These are phyloP conservation scores for Gnomoniopsis sp. DNA, from an alignment of 2,329 filamentous ascomycete species.

Conservation along the genomic window DNA sequence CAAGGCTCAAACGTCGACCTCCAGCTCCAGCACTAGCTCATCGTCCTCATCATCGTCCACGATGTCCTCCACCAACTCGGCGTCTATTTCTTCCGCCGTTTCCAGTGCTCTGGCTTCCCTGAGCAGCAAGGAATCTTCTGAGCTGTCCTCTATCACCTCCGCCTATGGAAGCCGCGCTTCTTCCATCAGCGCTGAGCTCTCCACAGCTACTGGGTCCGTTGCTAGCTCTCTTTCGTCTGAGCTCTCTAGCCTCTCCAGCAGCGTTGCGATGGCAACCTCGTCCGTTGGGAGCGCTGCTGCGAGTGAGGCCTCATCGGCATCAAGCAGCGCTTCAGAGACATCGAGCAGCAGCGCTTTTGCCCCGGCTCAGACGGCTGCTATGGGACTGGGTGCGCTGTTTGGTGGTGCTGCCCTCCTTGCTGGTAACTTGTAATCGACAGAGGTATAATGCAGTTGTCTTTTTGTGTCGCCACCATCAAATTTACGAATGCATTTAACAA, in stretches of 20 bases:
- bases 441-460: not conserved
- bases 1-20: not conserved
- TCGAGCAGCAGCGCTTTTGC: constrained; percentile 26
- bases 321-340: constrained; percentile 16
- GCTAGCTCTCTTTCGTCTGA: constrained; percentile 10
- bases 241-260: constrained; percentile 12
- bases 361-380: constrained; percentile 36
- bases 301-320: constrained; percentile 19
- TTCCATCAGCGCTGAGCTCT: constrained; percentile 26
- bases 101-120: constrained; percentile 17
- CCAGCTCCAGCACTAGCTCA: not conserved
- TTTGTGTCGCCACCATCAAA: not conserved
- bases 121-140: constrained; percentile 10
- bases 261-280: constrained; percentile 12
- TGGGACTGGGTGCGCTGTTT: constrained; percentile 44
- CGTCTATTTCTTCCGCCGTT: constrained; percentile 14
- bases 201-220: constrained; percentile 25
- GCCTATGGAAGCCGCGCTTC: constrained; percentile 12
- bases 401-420: constrained; percentile 43
- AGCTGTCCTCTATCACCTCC: constrained; percentile 24
- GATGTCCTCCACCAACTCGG: not conserved
- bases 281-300: constrained; percentile 15
- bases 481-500: not conserved
- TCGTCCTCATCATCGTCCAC: not conserved
- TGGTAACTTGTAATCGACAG: constrained; percentile 38